Conservation (phyloP, 1,284 basidiomycete species). For the Leccinum pallidistipes region DNA sequence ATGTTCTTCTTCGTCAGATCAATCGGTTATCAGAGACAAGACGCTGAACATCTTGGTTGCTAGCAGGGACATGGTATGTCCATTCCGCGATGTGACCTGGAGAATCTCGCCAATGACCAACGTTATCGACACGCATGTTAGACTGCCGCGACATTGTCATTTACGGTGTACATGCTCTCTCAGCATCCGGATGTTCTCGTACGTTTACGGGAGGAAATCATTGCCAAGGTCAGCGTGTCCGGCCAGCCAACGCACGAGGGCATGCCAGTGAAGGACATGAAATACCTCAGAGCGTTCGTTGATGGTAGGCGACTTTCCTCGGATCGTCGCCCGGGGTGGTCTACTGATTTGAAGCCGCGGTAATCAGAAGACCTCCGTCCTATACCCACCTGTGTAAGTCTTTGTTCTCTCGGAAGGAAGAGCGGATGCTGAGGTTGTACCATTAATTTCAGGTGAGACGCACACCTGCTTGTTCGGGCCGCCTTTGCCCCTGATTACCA, state of each 20-base stretch:
- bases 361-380: slow-evolving; percentile 50
- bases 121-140: slow-evolving; percentile 23
- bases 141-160: slow-evolving; percentile 52
- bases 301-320: slow-evolving; percentile 44
- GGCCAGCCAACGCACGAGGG: slow-evolving; percentile 51
- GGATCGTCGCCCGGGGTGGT: not conserved
- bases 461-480: not conserved
- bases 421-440: not conserved
- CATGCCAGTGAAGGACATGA: slow-evolving; percentile 54
- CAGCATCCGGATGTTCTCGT: slow-evolving; percentile 46
- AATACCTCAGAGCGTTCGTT: slow-evolving; percentile 56
- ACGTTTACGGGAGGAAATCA: slow-evolving; percentile 53
- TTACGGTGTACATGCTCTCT: slow-evolving; percentile 53
- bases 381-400: slow-evolving; percentile 59
- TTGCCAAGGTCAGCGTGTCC: slow-evolving; percentile 44
- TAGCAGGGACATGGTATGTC: slow-evolving; percentile 40
- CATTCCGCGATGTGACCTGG: not conserved
- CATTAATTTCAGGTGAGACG: slow-evolving; percentile 45
- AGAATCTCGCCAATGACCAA: not conserved
- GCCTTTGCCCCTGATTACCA: slow-evolving; percentile 5
- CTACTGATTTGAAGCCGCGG: slow-evolving; percentile 2
- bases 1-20: slow-evolving; percentile 26
- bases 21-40: slow-evolving; percentile 38
- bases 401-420: not conserved
- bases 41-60: slow-evolving; percentile 42